phyloP scores from a whole-genome alignment of 2,329 filamentous ascomycete species.

The Mycosphaerella sp. region DNA sequence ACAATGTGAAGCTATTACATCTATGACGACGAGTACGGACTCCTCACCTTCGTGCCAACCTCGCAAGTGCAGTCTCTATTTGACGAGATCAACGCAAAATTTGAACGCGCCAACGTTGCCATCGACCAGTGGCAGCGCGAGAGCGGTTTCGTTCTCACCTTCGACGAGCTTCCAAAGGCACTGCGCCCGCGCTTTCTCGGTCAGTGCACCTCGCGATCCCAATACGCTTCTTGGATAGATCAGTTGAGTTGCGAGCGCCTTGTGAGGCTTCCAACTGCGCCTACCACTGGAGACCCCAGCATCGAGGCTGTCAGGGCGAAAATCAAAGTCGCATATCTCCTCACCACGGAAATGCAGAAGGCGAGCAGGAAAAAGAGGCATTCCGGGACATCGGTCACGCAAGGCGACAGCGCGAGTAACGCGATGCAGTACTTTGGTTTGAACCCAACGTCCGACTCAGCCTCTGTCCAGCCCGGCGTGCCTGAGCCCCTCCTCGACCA shows the following conservation, averaged over 20 bases:
- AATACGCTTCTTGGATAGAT: slow-evolving; percentile 34
- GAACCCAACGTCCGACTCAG: slow-evolving; percentile 35
- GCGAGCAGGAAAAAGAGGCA: slow-evolving; percentile 13
- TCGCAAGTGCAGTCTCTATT: slow-evolving; percentile 61
- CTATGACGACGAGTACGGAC: slow-evolving; percentile 33
- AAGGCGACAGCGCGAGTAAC: slow-evolving; percentile 47
- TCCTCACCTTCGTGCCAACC: slow-evolving; percentile 62
- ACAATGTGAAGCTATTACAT: slow-evolving; percentile 26
- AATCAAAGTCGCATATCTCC: slow-evolving; percentile 48
- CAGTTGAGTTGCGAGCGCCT: slow-evolving; percentile 24
- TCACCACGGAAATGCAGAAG: slow-evolving; percentile 45
- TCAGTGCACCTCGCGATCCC: slow-evolving; percentile 45
- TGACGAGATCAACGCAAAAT: slow-evolving; percentile 51
- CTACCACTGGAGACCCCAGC: slow-evolving; percentile 30
- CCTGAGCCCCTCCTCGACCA: slow-evolving; percentile 42
- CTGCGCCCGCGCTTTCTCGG: slow-evolving; percentile 64
- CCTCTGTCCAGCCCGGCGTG: slow-evolving; percentile 11
- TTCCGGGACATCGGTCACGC: slow-evolving; percentile 44
- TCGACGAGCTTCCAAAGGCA: slow-evolving; percentile 57
- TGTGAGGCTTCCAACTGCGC: slow-evolving; percentile 9
- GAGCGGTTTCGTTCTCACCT: slow-evolving; percentile 55
- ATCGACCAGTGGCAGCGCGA: slow-evolving; percentile 52
- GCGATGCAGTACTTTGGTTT: slow-evolving; percentile 66
- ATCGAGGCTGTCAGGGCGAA: slow-evolving; percentile 49
- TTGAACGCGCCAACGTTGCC: slow-evolving; percentile 35